Conservation (phyloP, 2,329 filamentous ascomycete species). For the Cordyceps militaris region DNA sequence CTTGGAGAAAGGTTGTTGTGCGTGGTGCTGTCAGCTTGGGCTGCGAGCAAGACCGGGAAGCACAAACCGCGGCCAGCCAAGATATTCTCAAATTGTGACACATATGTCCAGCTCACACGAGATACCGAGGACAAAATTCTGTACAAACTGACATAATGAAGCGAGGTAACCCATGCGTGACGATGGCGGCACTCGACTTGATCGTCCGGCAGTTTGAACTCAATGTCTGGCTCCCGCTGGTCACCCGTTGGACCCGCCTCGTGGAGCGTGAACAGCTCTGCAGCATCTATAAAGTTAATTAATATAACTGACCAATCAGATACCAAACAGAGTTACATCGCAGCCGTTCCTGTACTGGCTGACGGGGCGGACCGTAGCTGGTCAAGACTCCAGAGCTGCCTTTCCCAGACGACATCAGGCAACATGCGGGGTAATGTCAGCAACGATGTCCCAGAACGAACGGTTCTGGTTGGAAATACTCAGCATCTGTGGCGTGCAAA, state of each 20-base stretch:
- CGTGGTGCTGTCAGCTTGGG: too few species aligned
- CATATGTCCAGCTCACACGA: too few species aligned
- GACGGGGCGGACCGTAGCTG: background rate
- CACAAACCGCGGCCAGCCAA: too few species aligned
- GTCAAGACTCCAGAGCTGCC: background rate
- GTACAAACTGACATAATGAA: background rate
- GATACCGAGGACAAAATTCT: background rate
- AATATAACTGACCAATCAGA: background rate
- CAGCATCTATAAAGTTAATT: background rate
- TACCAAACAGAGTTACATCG: background rate
- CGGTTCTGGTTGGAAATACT: background rate
- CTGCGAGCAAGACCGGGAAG: too few species aligned
- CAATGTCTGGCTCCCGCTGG: background rate
- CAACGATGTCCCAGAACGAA: background rate
- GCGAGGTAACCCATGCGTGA: background rate
- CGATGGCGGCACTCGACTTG: background rate
- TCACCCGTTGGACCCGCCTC: background rate
- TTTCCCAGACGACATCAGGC: background rate
- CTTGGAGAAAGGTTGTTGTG: too few species aligned
- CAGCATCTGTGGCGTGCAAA: background rate
- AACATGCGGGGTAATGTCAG: constrained; percentile 1
- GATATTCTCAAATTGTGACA: too few species aligned
- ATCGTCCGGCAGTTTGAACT: background rate
- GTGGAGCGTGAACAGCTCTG: background rate
- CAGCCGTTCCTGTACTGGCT: background rate